phyloP scores from a whole-genome alignment of 495 filamentous ascomycete species.

The Aspergillus egyptiacus region DNA sequence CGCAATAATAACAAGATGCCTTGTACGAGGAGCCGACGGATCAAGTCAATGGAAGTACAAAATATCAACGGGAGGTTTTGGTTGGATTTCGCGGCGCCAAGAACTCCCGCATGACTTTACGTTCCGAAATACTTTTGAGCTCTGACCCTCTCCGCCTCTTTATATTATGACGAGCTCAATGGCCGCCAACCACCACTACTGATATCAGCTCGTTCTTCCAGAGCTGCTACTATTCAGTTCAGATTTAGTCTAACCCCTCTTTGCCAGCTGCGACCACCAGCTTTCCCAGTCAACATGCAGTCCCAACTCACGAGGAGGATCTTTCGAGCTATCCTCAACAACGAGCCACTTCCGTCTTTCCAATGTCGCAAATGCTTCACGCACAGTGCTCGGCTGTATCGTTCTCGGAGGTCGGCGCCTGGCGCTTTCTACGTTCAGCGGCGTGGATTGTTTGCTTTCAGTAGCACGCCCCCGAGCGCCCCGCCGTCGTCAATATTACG shows the following conservation, averaged over 20 bases:
- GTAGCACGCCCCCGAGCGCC: constrained; percentile 12
- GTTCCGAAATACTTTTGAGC: too few species aligned
- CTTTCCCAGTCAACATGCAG: constrained; percentile 55
- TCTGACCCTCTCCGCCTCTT: too few species aligned
- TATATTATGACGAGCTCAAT: too few species aligned
- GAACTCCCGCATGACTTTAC: constrained; percentile 13
- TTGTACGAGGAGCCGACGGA: constrained; percentile 6
- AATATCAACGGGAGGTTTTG: too few species aligned
- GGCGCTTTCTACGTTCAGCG: constrained; percentile 22
- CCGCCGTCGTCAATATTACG: constrained; percentile 24
- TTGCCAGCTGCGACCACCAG: not conserved
- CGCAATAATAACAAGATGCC: not conserved
- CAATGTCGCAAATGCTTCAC: constrained; percentile 34
- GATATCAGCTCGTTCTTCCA: too few species aligned
- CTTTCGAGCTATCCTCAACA: constrained; percentile 63
- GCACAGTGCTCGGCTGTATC: constrained; percentile 27
- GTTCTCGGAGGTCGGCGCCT: constrained; percentile 21
- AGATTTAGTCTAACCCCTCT: not conserved
- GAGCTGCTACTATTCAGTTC: not conserved
- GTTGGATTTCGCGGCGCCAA: constrained; percentile 29
- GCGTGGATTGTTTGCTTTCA: constrained; percentile 36
- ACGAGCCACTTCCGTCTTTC: constrained; percentile 51
- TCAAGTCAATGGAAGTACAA: not conserved
- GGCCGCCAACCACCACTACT: too few species aligned
- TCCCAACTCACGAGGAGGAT: constrained; percentile 74